Evolutionary conservation across 2,329 filamentous ascomycete species (phyloP), one percentile per base, ranked within the genome.

Genomic region (Fusarium transvaalense): DNA sequence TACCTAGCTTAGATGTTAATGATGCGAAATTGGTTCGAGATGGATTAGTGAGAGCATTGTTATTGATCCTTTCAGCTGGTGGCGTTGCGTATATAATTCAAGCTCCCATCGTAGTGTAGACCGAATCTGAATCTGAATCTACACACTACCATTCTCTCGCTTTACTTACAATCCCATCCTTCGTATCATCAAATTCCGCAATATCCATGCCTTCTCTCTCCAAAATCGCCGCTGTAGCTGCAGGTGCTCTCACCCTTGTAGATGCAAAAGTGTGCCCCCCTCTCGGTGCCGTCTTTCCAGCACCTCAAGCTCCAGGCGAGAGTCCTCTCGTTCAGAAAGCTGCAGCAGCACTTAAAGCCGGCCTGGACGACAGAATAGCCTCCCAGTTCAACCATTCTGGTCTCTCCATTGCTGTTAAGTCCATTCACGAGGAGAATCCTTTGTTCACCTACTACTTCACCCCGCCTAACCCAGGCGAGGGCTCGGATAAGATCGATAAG

Each of bases 371-470:
- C 3, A 23, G 72, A n/a, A 41, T 77, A 3, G 74, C 75, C 0
- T 47, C 72, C 0, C 23, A 38, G 0, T 76, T 81, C 43, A 74
- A 77, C 23, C 55, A 70, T 0, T 80, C 80, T 0, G 81, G 75
- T 3, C 58, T 83, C 10, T 79, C 82, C 0, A 68, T 84, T 3
- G 78, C 74, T 1, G 77, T 82, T 50, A 79, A 81, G 68, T 82
- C 82, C 0, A 78, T 82, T 46, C 78, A 83, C 41, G 80, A 83
- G 56, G 69, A 74, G 38, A 61, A 63, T 0, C 72, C 76, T 2
- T 64, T 84, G 13, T 74, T 84, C 46, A 78, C 81, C 31, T 76
- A 79, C 48, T 78, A 82, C 68, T 77, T 80, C 62, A 84, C 82
- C 0, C 81, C 81, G 0, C 68, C 76, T 0, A 71, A 69, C 1